Conservation (phyloP, 257 asterid genomes). For the Capsicum pubescens region DNA sequence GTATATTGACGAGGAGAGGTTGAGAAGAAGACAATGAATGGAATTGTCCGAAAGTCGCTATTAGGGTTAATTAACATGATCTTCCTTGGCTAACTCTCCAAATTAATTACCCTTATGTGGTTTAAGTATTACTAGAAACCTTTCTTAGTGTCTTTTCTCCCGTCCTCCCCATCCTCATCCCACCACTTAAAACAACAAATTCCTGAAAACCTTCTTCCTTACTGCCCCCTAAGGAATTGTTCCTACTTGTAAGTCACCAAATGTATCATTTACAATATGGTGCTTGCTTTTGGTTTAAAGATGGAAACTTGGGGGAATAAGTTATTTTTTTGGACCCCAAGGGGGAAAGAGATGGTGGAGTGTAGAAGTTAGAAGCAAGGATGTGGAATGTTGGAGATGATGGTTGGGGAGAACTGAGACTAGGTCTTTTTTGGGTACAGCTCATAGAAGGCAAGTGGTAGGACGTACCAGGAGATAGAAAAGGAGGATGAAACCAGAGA, state of each 20-base stretch:
- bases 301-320: constrained; percentile 10
- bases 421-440: too few relatives aligned
- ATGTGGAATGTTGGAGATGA: neutral
- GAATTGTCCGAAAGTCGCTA: too few relatives aligned
- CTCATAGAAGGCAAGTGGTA: neutral
- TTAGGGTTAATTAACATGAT: neutral
- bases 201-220: neutral
- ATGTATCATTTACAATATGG: neutral
- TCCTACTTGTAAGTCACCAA: neutral
- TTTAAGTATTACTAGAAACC: neutral
- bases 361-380: neutral
- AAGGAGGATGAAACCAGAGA: neutral
- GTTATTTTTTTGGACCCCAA: neutral
- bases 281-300: constrained; percentile 6
- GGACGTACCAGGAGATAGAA: neutral
- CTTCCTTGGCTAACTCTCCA: neutral
- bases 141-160: neutral
- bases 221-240: neutral
- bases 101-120: neutral
- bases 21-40: too few relatives aligned
- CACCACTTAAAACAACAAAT: neutral
- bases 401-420: neutral
- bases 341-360: neutral
- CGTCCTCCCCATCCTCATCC: neutral
- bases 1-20: too few relatives aligned